phyloP scores from a whole-genome alignment of 139 green algal species.

The Deuterostichococcus epilithicus region DNA sequence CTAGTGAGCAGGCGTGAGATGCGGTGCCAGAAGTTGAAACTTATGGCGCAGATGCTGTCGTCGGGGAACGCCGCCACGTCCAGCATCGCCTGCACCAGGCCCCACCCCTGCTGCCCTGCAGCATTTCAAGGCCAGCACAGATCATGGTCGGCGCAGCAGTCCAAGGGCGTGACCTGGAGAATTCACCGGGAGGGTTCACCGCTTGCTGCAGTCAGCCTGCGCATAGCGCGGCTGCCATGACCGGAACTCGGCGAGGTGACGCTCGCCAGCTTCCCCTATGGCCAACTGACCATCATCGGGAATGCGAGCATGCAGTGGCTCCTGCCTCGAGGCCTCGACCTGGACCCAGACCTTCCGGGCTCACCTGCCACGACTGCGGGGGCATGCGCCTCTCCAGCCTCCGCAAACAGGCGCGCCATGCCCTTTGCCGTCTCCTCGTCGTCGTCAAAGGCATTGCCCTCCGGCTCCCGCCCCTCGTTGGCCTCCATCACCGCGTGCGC shows the following conservation, averaged over 20 bases:
- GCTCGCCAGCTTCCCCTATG: too few species aligned
- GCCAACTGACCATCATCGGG: too few species aligned
- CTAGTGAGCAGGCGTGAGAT: constrained; percentile 43
- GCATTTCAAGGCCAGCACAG: too few species aligned
- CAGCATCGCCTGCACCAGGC: constrained; percentile 80
- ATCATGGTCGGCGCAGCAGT: too few species aligned
- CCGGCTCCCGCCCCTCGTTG: constrained; percentile 11
- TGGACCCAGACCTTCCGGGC: not conserved
- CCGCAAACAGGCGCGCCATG: constrained; percentile 89
- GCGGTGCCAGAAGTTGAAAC: constrained; percentile 92
- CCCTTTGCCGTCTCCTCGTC: constrained; percentile 82
- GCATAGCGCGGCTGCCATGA: too few species aligned
- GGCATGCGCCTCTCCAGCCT: constrained; percentile 87
- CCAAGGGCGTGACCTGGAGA: too few species aligned
- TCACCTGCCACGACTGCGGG: constrained; percentile 63
- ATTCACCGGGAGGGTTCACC: too few species aligned
- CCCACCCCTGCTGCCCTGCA: constrained; percentile 20
- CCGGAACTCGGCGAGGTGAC: too few species aligned
- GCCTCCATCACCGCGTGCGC: constrained; percentile 8
- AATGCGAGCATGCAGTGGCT: too few species aligned
- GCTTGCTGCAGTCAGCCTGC: too few species aligned
- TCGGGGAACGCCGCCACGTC: constrained; percentile 82
- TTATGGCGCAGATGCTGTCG: constrained; percentile 66
- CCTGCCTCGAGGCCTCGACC: too few species aligned
- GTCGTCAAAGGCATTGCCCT: constrained; percentile 58